A percentile compares a stretch with the other conserved stretches of the same genome.
phyloP scores from a whole-genome alignment of 208 protist genomes.

The Willaertia magna region DNA sequence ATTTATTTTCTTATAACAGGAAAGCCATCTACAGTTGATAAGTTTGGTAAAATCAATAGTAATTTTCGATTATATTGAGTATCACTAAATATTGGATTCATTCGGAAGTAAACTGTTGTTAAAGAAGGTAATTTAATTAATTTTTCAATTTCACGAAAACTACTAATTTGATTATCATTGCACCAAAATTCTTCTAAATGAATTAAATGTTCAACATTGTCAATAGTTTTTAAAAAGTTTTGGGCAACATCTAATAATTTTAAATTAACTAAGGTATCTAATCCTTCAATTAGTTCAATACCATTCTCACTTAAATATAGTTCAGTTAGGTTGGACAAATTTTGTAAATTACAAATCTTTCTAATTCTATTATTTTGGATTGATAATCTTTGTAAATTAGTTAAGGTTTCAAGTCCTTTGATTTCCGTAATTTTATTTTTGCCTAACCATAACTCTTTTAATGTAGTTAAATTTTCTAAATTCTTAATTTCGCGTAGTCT shows the following conservation, averaged over 20 bases:
- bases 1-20: background rate
- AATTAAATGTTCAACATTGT: background rate
- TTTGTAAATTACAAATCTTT: conserved; percentile 48
- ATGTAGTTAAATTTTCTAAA: conserved; percentile 41
- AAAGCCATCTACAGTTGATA: background rate
- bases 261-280: conserved; percentile 58
- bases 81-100: background rate
- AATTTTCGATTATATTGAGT: background rate
- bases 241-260: conserved; percentile 64
- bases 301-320: conserved; percentile 28
- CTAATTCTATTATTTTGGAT: conserved; percentile 67
- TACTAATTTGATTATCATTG: background rate
- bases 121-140: background rate
- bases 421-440: conserved; percentile 72
- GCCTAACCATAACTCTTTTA: conserved; percentile 66
- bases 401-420: conserved; percentile 34
- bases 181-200: conserved; percentile 7
- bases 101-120: background rate
- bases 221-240: conserved; percentile 63
- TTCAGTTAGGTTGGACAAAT: conserved; percentile 27
- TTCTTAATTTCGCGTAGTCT: conserved; percentile 54
- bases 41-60: background rate
- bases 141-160: background rate
- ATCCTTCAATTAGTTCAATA: conserved; percentile 35
- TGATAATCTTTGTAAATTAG: conserved; percentile 45